Evolutionary conservation across 2,329 filamentous ascomycete genomes (phyloP).

Genomic region (Fusarium sp.): DNA sequence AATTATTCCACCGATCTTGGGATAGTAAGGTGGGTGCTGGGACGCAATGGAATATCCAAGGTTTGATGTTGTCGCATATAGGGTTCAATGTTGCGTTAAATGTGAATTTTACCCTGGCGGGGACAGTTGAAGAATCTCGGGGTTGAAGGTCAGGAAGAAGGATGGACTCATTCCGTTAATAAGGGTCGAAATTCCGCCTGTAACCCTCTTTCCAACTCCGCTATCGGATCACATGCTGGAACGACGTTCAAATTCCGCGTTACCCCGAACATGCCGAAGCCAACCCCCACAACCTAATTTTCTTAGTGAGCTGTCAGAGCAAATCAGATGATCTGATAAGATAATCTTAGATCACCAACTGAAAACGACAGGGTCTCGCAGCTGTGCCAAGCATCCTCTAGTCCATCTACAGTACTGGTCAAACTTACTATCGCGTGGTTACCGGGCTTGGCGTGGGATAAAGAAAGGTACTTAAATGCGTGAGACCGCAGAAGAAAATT

Average conservation of each 20-base stretch:
- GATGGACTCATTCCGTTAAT: neutral
- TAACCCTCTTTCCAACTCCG: neutral
- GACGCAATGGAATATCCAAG: too few species aligned
- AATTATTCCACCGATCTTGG: too few species aligned
- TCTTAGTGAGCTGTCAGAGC: neutral
- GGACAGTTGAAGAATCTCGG: too few species aligned
- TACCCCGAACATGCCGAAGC: neutral
- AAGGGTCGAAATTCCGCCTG: neutral
- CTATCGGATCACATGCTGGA: neutral
- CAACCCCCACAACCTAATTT: too few species aligned
- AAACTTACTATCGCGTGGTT: neutral
- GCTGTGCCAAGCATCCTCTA: neutral
- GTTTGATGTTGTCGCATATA: too few species aligned
- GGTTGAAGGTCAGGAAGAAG: neutral
- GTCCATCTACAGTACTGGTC: neutral
- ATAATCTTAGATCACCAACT: neutral
- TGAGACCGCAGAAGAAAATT: accelerated
- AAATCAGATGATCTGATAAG: neutral
- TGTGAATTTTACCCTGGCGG: too few species aligned
- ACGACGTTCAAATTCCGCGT: neutral
- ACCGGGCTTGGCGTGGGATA: neutral
- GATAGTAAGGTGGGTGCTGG: too few species aligned
- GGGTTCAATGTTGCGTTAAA: too few species aligned
- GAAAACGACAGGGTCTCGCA: neutral
- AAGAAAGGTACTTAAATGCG: neutral